Evolutionary conservation across 2,329 filamentous ascomycete genomes (phyloP).

Genomic region (Leptodontidium sp.): DNA sequence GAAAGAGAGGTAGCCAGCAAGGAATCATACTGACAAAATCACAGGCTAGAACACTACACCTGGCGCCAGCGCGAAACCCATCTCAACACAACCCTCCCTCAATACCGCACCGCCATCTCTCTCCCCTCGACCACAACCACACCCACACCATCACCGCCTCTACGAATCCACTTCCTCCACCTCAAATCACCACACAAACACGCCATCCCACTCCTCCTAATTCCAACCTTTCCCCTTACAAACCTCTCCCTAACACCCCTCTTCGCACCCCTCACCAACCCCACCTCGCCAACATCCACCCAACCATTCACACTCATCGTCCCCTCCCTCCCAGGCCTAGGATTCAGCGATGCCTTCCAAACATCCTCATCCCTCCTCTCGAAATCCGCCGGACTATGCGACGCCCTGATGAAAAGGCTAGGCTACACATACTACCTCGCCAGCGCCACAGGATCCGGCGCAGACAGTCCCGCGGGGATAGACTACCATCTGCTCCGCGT

Average conservation of each 20-base stretch:
- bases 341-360: conserved; percentile 69
- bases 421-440: conserved; percentile 66
- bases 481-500: conserved; percentile 59
- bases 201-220: conserved; percentile 69
- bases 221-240: conserved; percentile 71
- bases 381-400: conserved; percentile 63
- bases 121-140: conserved; percentile 15
- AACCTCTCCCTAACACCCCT: conserved; percentile 67
- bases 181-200: conserved; percentile 59
- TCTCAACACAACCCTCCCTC: conserved; percentile 67
- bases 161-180: conserved; percentile 73
- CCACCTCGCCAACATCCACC: conserved; percentile 52
- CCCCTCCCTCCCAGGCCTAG: conserved; percentile 70
- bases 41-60: conserved; percentile 70
- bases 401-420: conserved; percentile 66
- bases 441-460: conserved; percentile 60
- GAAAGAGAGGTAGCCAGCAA: neutral
- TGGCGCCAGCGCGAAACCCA: conserved; percentile 67
- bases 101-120: conserved; percentile 61
- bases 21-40: neutral
- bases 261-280: conserved; percentile 61
- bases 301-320: conserved; percentile 72
- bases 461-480: conserved; percentile 55
- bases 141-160: conserved; percentile 41
- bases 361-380: conserved; percentile 49